Evolutionary conservation across 1,284 basidiomycete genomes (phyloP).

Genomic region (Trichosporon inkin): DNA sequence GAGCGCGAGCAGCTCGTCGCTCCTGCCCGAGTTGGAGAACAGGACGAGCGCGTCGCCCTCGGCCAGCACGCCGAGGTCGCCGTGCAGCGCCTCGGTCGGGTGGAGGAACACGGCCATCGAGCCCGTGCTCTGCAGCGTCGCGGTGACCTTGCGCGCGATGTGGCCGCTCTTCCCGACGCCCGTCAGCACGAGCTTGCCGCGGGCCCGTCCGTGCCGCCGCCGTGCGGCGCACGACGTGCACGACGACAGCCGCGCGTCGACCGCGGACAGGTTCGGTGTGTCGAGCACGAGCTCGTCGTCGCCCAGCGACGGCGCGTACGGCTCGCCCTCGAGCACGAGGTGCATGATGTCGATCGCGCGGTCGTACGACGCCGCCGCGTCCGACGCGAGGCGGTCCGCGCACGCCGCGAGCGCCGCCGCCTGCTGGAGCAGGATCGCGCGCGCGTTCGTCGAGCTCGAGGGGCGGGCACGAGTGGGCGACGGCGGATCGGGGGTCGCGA

Average conservation of each 20-base stretch:
- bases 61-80: conserved; percentile 1
- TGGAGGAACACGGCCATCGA: neutral
- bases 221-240: too few species aligned
- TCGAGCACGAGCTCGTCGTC: neutral
- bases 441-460: too few species aligned
- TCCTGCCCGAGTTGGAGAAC: neutral
- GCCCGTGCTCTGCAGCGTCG: neutral
- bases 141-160: neutral
- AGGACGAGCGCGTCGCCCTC: neutral
- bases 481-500: too few species aligned
- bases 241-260: too few species aligned
- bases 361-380: neutral
- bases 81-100: conserved; percentile 5
- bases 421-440: neutral
- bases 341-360: neutral
- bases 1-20: neutral
- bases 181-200: neutral
- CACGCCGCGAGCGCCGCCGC: neutral
- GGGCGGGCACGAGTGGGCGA: too few species aligned
- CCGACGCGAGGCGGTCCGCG: neutral
- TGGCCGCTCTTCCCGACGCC: conserved; percentile 1
- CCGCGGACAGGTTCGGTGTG: too few species aligned
- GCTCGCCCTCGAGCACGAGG: neutral
- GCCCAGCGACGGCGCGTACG: neutral
- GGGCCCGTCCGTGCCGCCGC: neutral